Evolutionary conservation across 768 basidiomycete genomes (phyloP).

Genomic region (Trichaptum fuscoviolaceum): DNA sequence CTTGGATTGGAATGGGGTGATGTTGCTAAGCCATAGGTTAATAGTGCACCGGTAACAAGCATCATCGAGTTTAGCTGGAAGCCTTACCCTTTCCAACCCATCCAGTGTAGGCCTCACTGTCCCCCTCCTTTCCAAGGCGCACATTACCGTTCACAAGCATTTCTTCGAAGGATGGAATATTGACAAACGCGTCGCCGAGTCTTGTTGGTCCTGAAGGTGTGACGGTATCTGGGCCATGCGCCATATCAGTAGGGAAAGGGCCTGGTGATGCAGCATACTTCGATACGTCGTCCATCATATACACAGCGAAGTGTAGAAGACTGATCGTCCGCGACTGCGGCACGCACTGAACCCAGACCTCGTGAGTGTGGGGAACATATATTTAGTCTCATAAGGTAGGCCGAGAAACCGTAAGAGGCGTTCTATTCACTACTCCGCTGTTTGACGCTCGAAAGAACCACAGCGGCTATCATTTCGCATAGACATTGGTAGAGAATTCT

Average conservation of each 20-base stretch:
- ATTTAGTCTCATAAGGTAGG: not conserved
- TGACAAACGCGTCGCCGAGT: not conserved
- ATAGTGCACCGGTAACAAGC: not conserved
- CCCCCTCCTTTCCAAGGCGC: not conserved
- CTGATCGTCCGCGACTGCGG: not conserved
- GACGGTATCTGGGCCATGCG: not conserved
- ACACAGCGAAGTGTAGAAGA: not conserved
- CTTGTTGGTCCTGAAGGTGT: not conserved
- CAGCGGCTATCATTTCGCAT: no score
- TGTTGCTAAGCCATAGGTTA: not conserved
- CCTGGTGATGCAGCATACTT: no score
- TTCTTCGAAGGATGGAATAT: not conserved
- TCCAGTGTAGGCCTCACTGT: not conserved
- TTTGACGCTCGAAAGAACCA: no score
- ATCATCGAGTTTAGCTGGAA: not conserved
- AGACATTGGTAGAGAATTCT: no score
- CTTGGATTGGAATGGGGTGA: not conserved
- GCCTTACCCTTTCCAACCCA: not conserved
- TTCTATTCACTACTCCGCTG: not conserved
- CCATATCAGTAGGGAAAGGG: not conserved
- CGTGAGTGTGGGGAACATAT: not conserved
- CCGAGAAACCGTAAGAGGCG: not conserved
- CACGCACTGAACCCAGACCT: not conserved
- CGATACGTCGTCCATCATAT: not conserved
- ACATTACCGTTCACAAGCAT: not conserved